Conservation (phyloP, 768 basidiomycete species). For the Mycena chlorophos region DNA sequence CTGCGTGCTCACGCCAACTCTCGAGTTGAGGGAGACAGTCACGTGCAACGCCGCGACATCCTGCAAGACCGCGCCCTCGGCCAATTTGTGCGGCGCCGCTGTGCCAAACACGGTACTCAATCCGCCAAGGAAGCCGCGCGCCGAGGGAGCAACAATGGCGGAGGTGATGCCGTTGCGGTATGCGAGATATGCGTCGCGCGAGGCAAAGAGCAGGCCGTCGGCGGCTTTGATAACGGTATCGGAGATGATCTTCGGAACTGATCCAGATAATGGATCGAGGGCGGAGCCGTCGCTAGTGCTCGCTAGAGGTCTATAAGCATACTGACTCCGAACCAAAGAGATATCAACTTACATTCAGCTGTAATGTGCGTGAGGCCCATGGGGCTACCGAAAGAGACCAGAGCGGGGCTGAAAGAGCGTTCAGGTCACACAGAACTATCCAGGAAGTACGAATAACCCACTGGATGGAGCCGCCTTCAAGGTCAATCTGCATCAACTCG, state of each 20-base stretch:
- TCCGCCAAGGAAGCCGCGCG: constrained; percentile 53
- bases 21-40: constrained; percentile 41
- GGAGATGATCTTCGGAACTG: constrained; percentile 45
- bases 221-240: constrained; percentile 52
- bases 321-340: no score
- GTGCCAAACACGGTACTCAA: constrained; percentile 60
- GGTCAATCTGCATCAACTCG: constrained; percentile 44
- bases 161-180: constrained; percentile 65
- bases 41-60: constrained; percentile 64
- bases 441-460: constrained; percentile 45
- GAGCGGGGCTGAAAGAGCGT: constrained; percentile 50
- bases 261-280: constrained; percentile 43
- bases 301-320: no score
- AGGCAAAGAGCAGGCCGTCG: constrained; percentile 72
- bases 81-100: constrained; percentile 55
- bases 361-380: constrained; percentile 69
- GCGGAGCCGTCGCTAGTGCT: constrained; percentile 62
- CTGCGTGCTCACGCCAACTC: constrained; percentile 63
- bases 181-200: constrained; percentile 61
- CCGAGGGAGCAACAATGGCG: constrained; percentile 56
- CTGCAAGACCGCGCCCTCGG: constrained; percentile 58
- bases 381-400: constrained; percentile 62
- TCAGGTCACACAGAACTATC: no score
- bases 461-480: constrained; percentile 65
- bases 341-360: no score